These are phyloP conservation scores for Actinomucor elegans DNA, from an alignment of 371 early-diverging fungal species.

Conservation along the genomic window DNA sequence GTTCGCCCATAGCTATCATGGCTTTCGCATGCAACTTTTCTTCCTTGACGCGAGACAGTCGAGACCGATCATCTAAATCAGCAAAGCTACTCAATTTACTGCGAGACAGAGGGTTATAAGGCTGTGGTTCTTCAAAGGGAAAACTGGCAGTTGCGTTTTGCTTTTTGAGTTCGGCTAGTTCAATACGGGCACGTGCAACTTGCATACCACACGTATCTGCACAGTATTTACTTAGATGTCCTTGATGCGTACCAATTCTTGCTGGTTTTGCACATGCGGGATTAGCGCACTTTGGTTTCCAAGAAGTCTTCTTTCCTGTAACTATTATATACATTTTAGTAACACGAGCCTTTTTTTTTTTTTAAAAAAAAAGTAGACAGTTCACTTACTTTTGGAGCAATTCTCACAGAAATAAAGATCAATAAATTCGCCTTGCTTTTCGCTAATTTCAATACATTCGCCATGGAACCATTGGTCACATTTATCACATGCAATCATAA, in stretches of 20 bases:
- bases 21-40: slow-evolving; percentile 24
- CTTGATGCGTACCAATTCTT: slow-evolving; percentile 33
- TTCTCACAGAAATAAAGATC: slow-evolving; percentile 55
- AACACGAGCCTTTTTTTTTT: background rate
- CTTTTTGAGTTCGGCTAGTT: slow-evolving; percentile 38
- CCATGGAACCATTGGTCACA: slow-evolving; percentile 65
- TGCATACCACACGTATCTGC: slow-evolving; percentile 44
- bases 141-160: slow-evolving; percentile 15
- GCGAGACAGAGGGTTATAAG: slow-evolving; percentile 21
- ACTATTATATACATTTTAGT: slow-evolving; percentile 21
- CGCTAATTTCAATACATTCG: slow-evolving; percentile 54
- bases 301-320: slow-evolving; percentile 51
- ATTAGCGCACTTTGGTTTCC: slow-evolving; percentile 55
- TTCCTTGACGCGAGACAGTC: slow-evolving; percentile 25
- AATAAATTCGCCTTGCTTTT: slow-evolving; percentile 50
- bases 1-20: slow-evolving; percentile 17
- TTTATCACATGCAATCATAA: slow-evolving; percentile 62
- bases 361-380: background rate
- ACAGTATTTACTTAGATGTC: slow-evolving; percentile 42
- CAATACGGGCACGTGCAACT: slow-evolving; percentile 44
- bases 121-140: slow-evolving; percentile 12
- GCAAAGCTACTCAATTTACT: slow-evolving; percentile 26
- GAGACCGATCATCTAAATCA: slow-evolving; percentile 37
- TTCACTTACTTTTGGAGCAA: slow-evolving; percentile 39
- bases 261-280: slow-evolving; percentile 45